Evolutionary conservation across 163 green algal genomes (phyloP), one percentile per base, ranked within the genome.

Genomic region (Trebouxia gelatinosa): DNA sequence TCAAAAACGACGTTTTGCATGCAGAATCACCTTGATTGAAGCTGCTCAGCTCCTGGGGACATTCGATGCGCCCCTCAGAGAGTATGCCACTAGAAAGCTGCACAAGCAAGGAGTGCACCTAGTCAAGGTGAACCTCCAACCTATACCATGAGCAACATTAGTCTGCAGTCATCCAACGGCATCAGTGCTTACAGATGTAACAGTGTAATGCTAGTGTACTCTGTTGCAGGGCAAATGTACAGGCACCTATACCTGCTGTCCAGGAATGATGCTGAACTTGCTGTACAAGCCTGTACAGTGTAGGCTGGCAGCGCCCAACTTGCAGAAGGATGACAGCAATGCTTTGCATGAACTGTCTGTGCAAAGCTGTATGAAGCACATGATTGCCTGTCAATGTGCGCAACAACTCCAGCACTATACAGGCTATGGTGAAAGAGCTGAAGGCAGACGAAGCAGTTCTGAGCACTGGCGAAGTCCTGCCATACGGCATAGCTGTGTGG

Each of bases 401-500:
- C n/a, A n/a, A n/a, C n/a, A n/a, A n/a, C n/a, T n/a, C n/a, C n/a
- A n/a, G n/a, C n/a, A n/a, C n/a, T n/a, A n/a, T 35, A 39, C 78
- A 83, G 70, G 75, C 65, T 35, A 64, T 81, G 74, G 80, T 84
- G 29, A 78, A 81, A n/a, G 34, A 89, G 50, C 79, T 96, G 40
- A 40, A 75, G 6, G 50, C 43, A 7, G 74, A 54, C 54, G 78
- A 90, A 65, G 13, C 84, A 6, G 64, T 39, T 23, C 78, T 92
- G 48, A 87, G 85, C 75, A 88, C 91, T 58, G 89, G 87, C 46
- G 83, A 84, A 3, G 82, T 87, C 0, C 83, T 98, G 4, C 85
- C 89, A 46, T 97, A 89, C 80, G 93, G 94, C 13, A 74, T 97
- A 19, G 93, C 89, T 72, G 93, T 98, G 4, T 98, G 93, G 93